These are phyloP conservation scores for Haplosporangium sp. DNA, from an alignment of 371 early-diverging fungal species.

Conservation along the genomic window DNA sequence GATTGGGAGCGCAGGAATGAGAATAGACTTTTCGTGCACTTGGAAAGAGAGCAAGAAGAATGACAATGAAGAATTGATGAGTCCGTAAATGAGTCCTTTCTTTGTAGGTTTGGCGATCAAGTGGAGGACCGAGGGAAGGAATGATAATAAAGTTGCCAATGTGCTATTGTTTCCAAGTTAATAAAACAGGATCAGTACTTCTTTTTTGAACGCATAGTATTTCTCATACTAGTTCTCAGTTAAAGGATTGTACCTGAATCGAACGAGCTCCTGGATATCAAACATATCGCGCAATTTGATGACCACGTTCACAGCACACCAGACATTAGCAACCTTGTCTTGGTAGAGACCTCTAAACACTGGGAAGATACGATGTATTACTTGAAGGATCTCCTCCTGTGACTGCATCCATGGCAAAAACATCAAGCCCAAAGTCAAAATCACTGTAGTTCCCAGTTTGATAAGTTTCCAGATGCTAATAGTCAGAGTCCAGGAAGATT, in stretches of 20 bases:
- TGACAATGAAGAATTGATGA: constrained; percentile 80
- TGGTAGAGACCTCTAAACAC: constrained; percentile 95
- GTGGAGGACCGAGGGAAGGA: constrained; percentile 76
- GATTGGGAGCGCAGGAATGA: constrained; percentile 85
- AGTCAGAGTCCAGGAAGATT: neutral
- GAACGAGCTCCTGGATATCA: constrained; percentile 68
- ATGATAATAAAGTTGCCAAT: constrained; percentile 71
- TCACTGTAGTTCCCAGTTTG: constrained; percentile 81
- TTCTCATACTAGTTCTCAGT: neutral
- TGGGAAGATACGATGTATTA: constrained; percentile 89
- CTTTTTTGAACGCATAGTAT: neutral
- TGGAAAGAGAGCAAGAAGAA: constrained; percentile 97
- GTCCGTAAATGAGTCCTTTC: constrained; percentile 71
- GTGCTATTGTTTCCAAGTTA: constrained; percentile 60
- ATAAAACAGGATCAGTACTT: neutral
- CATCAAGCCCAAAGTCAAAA: constrained; percentile 73
- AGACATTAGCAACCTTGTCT: constrained; percentile 97
- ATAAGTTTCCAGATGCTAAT: constrained; percentile 47
- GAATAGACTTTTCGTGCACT: constrained; percentile 96
- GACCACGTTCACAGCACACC: constrained; percentile 92
- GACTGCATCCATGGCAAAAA: constrained; percentile 80
- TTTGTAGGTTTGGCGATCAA: constrained; percentile 66
- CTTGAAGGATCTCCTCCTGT: constrained; percentile 77
- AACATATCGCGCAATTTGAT: constrained; percentile 84
- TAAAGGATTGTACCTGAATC: constrained; percentile 68